phyloP scores from a whole-genome alignment of 2,329 filamentous ascomycete genomes.

The Venturiaceae sp. region DNA sequence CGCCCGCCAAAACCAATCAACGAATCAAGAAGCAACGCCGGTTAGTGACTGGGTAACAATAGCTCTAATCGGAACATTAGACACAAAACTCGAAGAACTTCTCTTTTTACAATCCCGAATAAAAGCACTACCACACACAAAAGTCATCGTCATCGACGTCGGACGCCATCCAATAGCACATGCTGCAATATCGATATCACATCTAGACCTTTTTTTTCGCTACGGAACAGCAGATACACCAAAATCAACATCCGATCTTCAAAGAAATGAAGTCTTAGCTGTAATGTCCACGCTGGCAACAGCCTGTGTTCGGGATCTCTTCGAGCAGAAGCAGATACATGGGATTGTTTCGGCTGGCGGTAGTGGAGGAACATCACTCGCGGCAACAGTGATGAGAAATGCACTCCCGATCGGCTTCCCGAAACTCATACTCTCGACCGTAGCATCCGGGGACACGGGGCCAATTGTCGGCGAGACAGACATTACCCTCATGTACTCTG shows the following conservation, averaged over 20 bases:
- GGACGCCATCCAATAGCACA: conserved; percentile 37
- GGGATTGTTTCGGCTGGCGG: conserved; percentile 53
- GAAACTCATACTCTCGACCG: conserved; percentile 61
- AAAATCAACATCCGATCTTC: conserved; percentile 19
- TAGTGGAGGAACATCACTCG: conserved; percentile 52
- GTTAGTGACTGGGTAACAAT: conserved; percentile 26
- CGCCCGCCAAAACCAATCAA: not conserved
- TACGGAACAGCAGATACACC: conserved; percentile 21
- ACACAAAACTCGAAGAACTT: conserved; percentile 54
- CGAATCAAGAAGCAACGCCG: not conserved
- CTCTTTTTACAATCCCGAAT: conserved; percentile 44
- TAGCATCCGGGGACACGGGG: conserved; percentile 56
- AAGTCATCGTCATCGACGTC: conserved; percentile 45
- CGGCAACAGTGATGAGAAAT: conserved; percentile 50
- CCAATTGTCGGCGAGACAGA: conserved; percentile 59
- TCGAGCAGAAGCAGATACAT: conserved; percentile 32
- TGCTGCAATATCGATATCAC: conserved; percentile 37
- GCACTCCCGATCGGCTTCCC: conserved; percentile 56
- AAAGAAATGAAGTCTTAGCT: conserved; percentile 47
- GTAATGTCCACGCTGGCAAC: conserved; percentile 43
- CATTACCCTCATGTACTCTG: conserved; percentile 60
- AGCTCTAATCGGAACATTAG: conserved; percentile 51
- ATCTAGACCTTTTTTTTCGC: conserved; percentile 29
- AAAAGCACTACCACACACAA: conserved; percentile 16
- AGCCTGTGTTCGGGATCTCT: conserved; percentile 30